Evolutionary conservation across 805 yeast genomes (phyloP).

Genomic region (Ogataea philodendri): DNA sequence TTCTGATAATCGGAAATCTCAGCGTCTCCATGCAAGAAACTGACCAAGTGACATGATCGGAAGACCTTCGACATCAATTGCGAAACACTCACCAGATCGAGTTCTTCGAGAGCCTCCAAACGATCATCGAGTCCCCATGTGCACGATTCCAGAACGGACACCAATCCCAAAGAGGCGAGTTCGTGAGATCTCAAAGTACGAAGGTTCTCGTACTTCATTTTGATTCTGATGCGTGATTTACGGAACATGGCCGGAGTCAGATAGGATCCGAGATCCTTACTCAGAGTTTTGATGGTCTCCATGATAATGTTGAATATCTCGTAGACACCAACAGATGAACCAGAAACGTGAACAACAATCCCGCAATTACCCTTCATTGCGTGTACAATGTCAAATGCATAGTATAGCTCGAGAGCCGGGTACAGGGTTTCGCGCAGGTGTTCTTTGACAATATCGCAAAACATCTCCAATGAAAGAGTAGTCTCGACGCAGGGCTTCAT

Average conservation of each 20-base stretch:
- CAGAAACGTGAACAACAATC: constrained; percentile 51
- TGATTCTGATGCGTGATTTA: constrained; percentile 45
- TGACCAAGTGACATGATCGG: constrained; percentile 33
- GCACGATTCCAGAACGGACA: constrained; percentile 54
- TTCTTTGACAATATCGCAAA: constrained; percentile 46
- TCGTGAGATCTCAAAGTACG: constrained; percentile 44
- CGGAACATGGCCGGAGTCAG: constrained; percentile 39
- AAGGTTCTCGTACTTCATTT: constrained; percentile 47
- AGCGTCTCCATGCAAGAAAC: constrained; percentile 53
- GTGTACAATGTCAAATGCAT: constrained; percentile 54
- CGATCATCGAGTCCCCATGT: constrained; percentile 56
- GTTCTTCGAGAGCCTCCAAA: constrained; percentile 51
- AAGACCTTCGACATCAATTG: constrained; percentile 32
- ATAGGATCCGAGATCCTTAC: constrained; percentile 7
- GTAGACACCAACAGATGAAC: constrained; percentile 44
- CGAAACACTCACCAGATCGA: constrained; percentile 38
- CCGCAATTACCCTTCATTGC: constrained; percentile 55
- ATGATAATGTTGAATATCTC: constrained; percentile 37
- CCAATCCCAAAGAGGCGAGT: constrained; percentile 48
- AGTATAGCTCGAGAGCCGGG: constrained; percentile 53
- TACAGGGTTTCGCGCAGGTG: constrained; percentile 45
- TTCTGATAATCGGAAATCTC: constrained; percentile 3
- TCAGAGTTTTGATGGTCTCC: constrained; percentile 30
- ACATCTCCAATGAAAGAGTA: constrained; percentile 51
- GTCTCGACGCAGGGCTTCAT: constrained; percentile 36